Conservation (phyloP, 768 basidiomycete species). For the Suillus subluteus region DNA sequence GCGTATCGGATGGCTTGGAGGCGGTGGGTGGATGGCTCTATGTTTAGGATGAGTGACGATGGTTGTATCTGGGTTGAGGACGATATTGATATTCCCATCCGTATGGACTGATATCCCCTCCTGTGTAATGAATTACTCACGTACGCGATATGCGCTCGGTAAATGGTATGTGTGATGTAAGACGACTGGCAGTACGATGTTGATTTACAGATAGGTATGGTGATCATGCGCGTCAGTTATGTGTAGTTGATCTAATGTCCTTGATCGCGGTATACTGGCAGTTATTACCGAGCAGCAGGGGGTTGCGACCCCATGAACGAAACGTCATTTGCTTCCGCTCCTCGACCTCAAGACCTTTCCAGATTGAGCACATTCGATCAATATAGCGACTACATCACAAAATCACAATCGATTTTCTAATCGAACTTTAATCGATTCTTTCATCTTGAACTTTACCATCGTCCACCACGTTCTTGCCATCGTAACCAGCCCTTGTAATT, state of each 20-base stretch:
- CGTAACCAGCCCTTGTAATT: background rate
- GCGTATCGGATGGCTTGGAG: constrained; percentile 47
- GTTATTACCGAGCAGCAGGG: background rate
- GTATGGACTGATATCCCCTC: background rate
- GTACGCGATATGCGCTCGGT: background rate
- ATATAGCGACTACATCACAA: background rate
- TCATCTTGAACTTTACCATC: background rate
- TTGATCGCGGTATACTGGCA: background rate
- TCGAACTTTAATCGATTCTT: background rate
- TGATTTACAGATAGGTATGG: background rate
- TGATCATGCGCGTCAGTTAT: background rate
- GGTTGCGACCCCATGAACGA: background rate
- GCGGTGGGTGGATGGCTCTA: constrained; percentile 50
- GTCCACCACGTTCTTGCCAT: background rate
- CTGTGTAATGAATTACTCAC: background rate
- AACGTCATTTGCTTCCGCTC: background rate
- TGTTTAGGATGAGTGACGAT: constrained; percentile 36
- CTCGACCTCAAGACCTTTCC: background rate
- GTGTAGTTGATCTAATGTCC: background rate
- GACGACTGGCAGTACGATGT: background rate
- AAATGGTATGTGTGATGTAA: background rate
- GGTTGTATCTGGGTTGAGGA: constrained; percentile 34
- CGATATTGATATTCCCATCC: constrained; percentile 25
- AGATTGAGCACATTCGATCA: background rate
- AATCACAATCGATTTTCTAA: background rate